A percentile compares a stretch with the other conserved stretches of the same genome.
These are phyloP conservation scores for Puya raimondii DNA, from an alignment of 176 grass and related monocot genomes.

Conservation along the genomic window DNA sequence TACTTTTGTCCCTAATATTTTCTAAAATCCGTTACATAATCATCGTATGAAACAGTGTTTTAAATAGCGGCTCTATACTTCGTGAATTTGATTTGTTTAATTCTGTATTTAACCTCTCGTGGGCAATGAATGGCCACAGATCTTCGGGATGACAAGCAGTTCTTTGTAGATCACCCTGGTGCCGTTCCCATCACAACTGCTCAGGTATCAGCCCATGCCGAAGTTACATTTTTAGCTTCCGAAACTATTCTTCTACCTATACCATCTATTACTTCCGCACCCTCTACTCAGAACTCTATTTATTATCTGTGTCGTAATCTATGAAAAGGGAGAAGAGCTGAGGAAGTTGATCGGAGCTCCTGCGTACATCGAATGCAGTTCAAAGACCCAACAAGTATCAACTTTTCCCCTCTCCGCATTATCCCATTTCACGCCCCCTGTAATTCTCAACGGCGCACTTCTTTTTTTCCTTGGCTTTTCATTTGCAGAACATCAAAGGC, in stretches of 20 bases:
- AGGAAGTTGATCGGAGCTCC: slow-evolving; percentile 61
- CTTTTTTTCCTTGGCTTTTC: not conserved
- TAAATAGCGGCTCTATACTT: not conserved
- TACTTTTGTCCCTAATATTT: no score
- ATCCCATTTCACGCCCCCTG: slow-evolving; percentile 5
- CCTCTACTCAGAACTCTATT: not conserved
- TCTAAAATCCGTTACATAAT: slow-evolving; percentile 1
- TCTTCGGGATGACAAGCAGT: slow-evolving; percentile 71
- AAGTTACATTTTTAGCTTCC: not conserved
- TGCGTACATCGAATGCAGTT: slow-evolving; percentile 84
- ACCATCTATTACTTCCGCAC: not conserved
- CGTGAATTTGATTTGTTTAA: not conserved
- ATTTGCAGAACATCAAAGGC: slow-evolving; percentile 63
- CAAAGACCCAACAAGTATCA: slow-evolving; percentile 72
- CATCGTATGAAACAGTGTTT: not conserved
- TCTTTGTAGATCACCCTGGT: slow-evolving; percentile 67
- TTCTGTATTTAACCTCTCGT: slow-evolving; percentile 21
- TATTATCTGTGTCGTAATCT: not conserved
- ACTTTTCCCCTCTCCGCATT: not conserved
- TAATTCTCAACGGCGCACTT: slow-evolving; percentile 10
- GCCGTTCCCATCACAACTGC: slow-evolving; percentile 69
- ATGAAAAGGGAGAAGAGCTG: slow-evolving; percentile 54
- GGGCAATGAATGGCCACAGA: slow-evolving; percentile 18
- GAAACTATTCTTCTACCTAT: not conserved
- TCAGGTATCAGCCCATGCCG: slow-evolving; percentile 30